Evolutionary conservation across 2,329 filamentous ascomycete species (phyloP), one percentile per base, ranked within the genome.

Genomic region (Tolypocladium nubicola): DNA sequence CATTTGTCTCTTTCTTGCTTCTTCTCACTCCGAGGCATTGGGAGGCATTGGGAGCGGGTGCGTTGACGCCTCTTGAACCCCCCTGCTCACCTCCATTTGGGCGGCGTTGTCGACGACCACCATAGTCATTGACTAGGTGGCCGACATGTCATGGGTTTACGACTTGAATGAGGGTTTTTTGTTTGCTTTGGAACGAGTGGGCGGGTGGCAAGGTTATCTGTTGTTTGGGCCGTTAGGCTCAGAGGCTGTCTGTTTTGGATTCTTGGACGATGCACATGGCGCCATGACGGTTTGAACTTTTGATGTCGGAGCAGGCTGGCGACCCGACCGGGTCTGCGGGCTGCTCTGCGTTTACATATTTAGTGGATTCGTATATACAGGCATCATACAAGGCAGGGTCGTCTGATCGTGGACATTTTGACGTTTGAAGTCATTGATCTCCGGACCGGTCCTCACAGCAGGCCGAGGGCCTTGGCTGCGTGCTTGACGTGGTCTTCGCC

Each of bases 401-500:
- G 11, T 35, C 30, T 50, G 9, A 35, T 50, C 7, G 23, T 16
- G 43, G 43, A 16, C 14, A 47, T 47, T 10, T 2, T 30, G 13
- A 10, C 13, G 2, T 8, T 30, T 23, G 14, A 3, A 9, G 13
- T 43, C 41, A 23, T 23, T 21, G 10, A 19, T 8, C 7, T 26
- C 23, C 23, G 23, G 5, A 1, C 19, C 6, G 47, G 19, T 35
- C 4, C 19, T 52, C 62, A 72, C 60, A 70, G 58, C 9, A 74
- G 65, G 23, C 70, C 71, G 57, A 97, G 76, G 70, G 90, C 86
- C 79, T 94, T 96, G 63, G 92, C 93, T 59, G 91, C 91, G 75
- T 95, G 90, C 66, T 90, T 86, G 64, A 97, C 82, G 73, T 99
- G 94, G 65, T 97, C 92, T 67, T 89, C 87, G 49, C 87, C 83